Evolutionary conservation across 306 rosid species (phyloP).

Genomic region (Prinsepia uniflora): DNA sequence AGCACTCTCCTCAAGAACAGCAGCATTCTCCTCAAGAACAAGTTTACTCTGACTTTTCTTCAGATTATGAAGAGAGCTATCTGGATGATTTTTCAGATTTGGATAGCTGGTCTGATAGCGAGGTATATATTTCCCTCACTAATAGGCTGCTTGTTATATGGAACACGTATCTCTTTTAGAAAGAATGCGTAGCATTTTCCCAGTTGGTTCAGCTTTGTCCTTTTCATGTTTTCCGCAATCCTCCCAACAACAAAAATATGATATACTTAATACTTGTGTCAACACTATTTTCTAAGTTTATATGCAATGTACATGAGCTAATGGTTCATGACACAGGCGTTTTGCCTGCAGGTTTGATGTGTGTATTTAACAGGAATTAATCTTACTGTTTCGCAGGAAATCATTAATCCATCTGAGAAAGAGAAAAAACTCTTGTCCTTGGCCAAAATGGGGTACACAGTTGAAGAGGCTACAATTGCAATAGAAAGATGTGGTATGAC

Average conservation of each 20-base stretch:
- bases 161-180: too few species aligned
- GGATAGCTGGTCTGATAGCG: constrained; percentile 52
- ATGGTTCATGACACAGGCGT: background rate
- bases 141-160: background rate
- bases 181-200: background rate
- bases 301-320: background rate
- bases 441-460: constrained; percentile 66
- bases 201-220: background rate
- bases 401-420: constrained; percentile 36
- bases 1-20: too few species aligned
- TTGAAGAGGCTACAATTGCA: constrained; percentile 66
- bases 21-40: background rate
- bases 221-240: background rate
- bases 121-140: constrained; percentile 34
- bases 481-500: constrained; percentile 76
- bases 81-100: constrained; percentile 55
- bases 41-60: constrained; percentile 49
- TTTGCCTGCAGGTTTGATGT: too few species aligned
- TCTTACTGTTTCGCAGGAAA: constrained; percentile 46
- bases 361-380: background rate
- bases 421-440: constrained; percentile 36
- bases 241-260: background rate
- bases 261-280: background rate
- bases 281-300: background rate
- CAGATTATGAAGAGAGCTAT: constrained; percentile 48